phyloP scores from a whole-genome alignment of 768 basidiomycete species.

The Neoboletus subvelutipes region DNA sequence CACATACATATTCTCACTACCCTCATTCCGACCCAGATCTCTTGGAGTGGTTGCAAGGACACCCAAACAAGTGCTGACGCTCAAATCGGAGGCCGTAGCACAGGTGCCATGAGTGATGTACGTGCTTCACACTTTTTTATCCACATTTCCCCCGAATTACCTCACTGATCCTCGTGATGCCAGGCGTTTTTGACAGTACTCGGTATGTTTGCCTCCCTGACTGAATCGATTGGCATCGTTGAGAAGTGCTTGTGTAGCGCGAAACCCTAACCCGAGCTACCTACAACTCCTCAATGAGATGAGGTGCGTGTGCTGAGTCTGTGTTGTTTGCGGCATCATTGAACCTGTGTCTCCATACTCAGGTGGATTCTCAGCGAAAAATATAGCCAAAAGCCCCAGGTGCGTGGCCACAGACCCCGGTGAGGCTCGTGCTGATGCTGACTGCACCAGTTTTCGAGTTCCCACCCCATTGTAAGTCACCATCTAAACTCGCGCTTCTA shows the following conservation, averaged over 20 bases:
- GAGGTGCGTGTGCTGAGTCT: constrained; percentile 34
- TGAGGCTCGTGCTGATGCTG: constrained; percentile 6
- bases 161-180: background rate
- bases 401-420: constrained; percentile 6
- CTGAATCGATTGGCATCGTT: background rate
- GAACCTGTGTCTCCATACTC: background rate
- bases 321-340: background rate
- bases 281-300: constrained; percentile 46
- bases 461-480: constrained; percentile 42
- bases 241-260: constrained; percentile 27
- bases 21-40: constrained; percentile 48
- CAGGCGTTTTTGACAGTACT: constrained; percentile 61
- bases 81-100: constrained; percentile 59
- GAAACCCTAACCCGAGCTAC: constrained; percentile 52
- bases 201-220: constrained; percentile 32
- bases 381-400: constrained; percentile 60
- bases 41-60: constrained; percentile 83
- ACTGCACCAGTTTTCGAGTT: constrained; percentile 37
- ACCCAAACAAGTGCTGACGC: constrained; percentile 82
- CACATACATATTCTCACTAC: background rate
- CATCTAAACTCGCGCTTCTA: background rate
- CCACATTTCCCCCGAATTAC: background rate
- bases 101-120: constrained; percentile 81
- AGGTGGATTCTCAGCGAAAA: constrained; percentile 44
- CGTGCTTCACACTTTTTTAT: constrained; percentile 23